Evolutionary conservation across 169 alveolate genomes (phyloP).

Genomic region (Cryptosporidium xiaoi): DNA sequence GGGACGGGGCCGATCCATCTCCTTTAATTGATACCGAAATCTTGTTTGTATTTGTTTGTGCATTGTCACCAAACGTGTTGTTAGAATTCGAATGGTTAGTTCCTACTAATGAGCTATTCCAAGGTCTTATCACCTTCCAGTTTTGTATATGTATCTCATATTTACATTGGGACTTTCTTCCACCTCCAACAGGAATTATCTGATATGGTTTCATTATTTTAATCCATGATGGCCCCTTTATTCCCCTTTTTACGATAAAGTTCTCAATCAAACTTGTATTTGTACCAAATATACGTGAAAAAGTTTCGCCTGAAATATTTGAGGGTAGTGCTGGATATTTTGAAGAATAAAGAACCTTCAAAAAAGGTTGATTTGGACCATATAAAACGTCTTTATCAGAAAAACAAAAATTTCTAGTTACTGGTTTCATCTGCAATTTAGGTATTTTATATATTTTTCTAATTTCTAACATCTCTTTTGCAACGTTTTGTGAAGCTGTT

Average conservation of each 20-base stretch:
- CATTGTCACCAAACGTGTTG: not conserved
- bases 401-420: constrained; percentile 55
- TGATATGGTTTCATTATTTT: constrained; percentile 71
- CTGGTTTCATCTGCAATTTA: constrained; percentile 62
- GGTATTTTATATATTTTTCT: constrained; percentile 60
- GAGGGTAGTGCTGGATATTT: constrained; percentile 49
- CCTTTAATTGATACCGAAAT: not conserved
- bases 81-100: too few relatives aligned
- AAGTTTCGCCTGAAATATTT: constrained; percentile 78
- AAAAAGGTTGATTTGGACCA: constrained; percentile 72
- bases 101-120: constrained; percentile 5
- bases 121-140: constrained; percentile 63
- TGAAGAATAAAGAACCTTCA: constrained; percentile 34
- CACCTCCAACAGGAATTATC: constrained; percentile 59
- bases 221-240: constrained; percentile 88
- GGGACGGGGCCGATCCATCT: not conserved
- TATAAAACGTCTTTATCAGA: constrained; percentile 32
- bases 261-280: constrained; percentile 78
- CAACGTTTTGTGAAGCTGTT: constrained; percentile 40
- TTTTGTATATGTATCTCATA: constrained; percentile 46
- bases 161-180: constrained; percentile 53
- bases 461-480: constrained; percentile 47
- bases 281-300: constrained; percentile 77
- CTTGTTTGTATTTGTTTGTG: not conserved
- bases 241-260: constrained; percentile 81